A percentile compares a stretch with the other conserved stretches of the same genome.
Evolutionary conservation across 2,329 filamentous ascomycete genomes (phyloP).

Genomic region (Aspergillus ochraceus): DNA sequence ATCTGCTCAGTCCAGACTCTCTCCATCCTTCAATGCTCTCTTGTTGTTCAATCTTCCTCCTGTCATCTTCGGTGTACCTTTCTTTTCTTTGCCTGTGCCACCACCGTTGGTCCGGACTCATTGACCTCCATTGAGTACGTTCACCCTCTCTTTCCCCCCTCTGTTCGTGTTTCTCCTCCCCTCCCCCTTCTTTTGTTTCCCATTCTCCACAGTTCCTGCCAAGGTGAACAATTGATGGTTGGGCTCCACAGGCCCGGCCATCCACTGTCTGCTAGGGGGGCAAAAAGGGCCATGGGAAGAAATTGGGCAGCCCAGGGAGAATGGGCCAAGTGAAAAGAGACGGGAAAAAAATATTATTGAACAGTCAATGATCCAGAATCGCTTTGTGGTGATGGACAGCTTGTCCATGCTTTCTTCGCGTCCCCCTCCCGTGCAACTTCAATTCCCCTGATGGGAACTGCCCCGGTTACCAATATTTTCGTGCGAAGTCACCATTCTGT

Average conservation of each 20-base stretch:
- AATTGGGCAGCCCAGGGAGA: not conserved
- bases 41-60: not conserved
- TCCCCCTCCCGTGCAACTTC: not conserved
- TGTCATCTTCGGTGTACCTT: not conserved
- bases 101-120: not conserved
- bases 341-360: not conserved
- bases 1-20: slow-evolving; percentile 1
- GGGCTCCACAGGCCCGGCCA: slow-evolving; percentile 29
- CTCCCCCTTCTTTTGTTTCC: slow-evolving; percentile 15
- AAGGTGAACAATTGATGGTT: slow-evolving; percentile 22
- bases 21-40: not conserved
- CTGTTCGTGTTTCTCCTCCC: not conserved
- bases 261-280: slow-evolving; percentile 27
- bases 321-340: not conserved
- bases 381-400: not conserved
- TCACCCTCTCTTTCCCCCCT: not conserved
- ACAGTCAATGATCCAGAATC: not conserved
- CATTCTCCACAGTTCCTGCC: slow-evolving; percentile 33
- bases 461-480: not conserved
- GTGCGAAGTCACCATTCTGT: not conserved
- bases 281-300: slow-evolving; percentile 11
- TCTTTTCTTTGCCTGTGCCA: not conserved
- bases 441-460: not conserved
- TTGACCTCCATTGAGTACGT: not conserved
- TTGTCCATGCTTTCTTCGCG: not conserved